Evolutionary conservation across 2,329 filamentous ascomycete genomes (phyloP), one percentile per base, ranked within the genome.

Genomic region (Penicillium janthinellum): DNA sequence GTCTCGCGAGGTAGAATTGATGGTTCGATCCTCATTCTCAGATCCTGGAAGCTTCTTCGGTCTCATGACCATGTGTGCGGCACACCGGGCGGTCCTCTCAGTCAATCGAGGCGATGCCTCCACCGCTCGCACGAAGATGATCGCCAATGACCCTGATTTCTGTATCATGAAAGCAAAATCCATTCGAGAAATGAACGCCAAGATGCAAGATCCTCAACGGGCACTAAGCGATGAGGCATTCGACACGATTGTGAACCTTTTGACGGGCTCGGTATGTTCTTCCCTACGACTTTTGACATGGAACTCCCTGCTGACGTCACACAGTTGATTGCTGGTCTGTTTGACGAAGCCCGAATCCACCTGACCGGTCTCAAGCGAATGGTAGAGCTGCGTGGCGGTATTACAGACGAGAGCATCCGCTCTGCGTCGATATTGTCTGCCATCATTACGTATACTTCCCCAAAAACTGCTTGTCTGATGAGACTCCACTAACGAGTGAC

Each of bases 281-380:
- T 44, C 4, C 34, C 39, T 47, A 10, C 44, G 11, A 22, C 10
- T 4, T 35, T n/a, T 12, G 14, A 53, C 3, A 38, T 25, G 15
- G 14, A 31, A 31, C 10, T 45, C 10, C 54, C 54, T 39, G 53
- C 64, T 69, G 50, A 69, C 42, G 15, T n/a, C 35, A 10, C 10
- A 17, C 37, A 76, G 74, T 60, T 76, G 52, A 74, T 77, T 20
- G 67, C 75, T 49, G 76, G 75, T 10, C 64, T 74, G 38, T 77
- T 77, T 54, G 69, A 71, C 41, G 76, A 78, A 64, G 73, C 73
- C 15, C 69, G 68, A 41, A 72, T 78, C 22, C 77, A 80, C 61
- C 65, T 78, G 8, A 65, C 67, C 35, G 76, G 76, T 3, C 66
- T 79, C 11, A 72, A 71, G 56, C 68, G 66, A 11, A 75, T 78